Evolutionary conservation across 192 early-diverging fungal species (phyloP).

Genomic region (Backusella luteola): DNA sequence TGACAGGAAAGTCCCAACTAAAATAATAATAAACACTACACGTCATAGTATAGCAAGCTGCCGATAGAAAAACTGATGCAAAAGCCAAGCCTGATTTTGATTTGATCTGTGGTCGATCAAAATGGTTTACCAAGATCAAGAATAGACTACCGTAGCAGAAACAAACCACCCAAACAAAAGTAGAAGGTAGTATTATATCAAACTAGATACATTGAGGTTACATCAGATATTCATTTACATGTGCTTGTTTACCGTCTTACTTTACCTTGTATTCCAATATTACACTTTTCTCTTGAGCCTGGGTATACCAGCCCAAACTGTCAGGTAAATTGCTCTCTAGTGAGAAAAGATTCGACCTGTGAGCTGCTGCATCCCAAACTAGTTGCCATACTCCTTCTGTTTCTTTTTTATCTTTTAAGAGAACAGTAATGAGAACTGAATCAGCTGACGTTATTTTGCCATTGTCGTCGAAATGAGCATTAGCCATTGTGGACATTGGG

Average conservation of each 20-base stretch:
- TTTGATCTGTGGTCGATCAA: conserved; percentile 68
- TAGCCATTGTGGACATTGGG: conserved; percentile 21
- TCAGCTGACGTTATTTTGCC: conserved; percentile 35
- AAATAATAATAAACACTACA: conserved; percentile 63
- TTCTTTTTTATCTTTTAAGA: conserved; percentile 29
- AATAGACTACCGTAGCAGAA: conserved; percentile 14
- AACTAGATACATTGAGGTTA: neutral
- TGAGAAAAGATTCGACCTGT: neutral
- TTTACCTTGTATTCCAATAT: neutral
- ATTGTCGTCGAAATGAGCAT: conserved; percentile 9
- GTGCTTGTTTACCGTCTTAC: neutral
- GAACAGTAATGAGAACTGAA: conserved; percentile 53
- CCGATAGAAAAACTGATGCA: conserved; percentile 60
- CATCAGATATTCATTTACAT: neutral
- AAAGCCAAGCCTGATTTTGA: conserved; percentile 72
- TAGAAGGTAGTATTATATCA: neutral
- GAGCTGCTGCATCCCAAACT: neutral
- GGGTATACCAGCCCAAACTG: conserved; percentile 55
- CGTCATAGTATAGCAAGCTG: conserved; percentile 58
- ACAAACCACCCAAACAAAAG: neutral
- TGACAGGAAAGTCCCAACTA: conserved; percentile 52
- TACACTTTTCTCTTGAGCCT: conserved; percentile 8
- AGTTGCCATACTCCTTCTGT: neutral
- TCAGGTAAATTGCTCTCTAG: conserved; percentile 22
- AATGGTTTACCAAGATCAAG: conserved; percentile 67